Evolutionary conservation across 2,329 filamentous ascomycete species (phyloP).

Genomic region (Alternaria sp.): DNA sequence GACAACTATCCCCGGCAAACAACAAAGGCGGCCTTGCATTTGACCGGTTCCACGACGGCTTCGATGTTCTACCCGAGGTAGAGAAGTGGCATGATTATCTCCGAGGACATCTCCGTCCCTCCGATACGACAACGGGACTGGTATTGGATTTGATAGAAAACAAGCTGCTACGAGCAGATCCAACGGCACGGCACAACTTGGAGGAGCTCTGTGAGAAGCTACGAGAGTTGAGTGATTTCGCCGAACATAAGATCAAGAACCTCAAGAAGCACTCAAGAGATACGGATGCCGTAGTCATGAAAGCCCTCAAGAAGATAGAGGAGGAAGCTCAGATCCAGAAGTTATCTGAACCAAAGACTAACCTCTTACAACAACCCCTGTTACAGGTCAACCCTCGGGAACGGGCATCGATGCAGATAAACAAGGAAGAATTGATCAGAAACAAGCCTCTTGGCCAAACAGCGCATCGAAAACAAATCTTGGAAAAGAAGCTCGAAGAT

Average conservation of each 20-base stretch:
- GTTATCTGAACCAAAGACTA: neutral
- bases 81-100: neutral
- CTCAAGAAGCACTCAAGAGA: conserved; percentile 4
- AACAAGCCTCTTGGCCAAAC: conserved; percentile 3
- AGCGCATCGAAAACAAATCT: neutral
- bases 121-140: neutral
- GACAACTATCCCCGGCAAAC: conserved; percentile 8
- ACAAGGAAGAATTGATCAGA: conserved; percentile 6
- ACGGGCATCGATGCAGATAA: conserved; percentile 8
- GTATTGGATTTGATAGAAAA: neutral
- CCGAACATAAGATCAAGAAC: neutral
- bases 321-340: conserved; percentile 11
- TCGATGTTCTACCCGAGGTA: neutral
- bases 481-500: neutral
- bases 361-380: conserved; percentile 3
- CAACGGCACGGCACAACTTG: neutral
- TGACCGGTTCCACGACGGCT: neutral
- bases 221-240: neutral
- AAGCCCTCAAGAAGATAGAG: conserved; percentile 16
- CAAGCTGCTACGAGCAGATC: neutral
- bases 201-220: neutral
- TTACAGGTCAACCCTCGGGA: neutral
- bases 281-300: conserved; percentile 9
- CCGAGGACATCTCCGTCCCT: neutral
- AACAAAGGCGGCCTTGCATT: accelerated